phyloP scores from a whole-genome alignment of 768 basidiomycete species.

The Boletus pseudopeckii region DNA sequence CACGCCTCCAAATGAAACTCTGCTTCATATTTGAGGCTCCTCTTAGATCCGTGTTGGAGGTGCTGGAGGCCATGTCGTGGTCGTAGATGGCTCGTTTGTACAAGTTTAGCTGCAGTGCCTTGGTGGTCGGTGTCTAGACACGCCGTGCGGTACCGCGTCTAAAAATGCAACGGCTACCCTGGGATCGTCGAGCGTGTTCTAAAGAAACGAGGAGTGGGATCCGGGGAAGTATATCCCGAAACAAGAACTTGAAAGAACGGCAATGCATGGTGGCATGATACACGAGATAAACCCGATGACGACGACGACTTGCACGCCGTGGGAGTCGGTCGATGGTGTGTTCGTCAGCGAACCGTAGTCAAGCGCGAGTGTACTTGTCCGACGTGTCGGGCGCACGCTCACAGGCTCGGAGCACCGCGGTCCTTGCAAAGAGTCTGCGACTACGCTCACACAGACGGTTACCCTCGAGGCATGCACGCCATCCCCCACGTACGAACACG shows the following conservation, averaged over 20 bases:
- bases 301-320: neutral
- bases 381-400: too few relatives aligned
- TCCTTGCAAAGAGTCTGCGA: too few relatives aligned
- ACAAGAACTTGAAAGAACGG: too few relatives aligned
- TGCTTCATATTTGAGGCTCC: conserved; percentile 15
- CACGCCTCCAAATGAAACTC: conserved; percentile 12
- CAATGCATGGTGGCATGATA: neutral
- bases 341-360: too few relatives aligned
- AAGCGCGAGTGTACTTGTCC: too few relatives aligned
- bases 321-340: too few relatives aligned
- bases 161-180: conserved; percentile 2
- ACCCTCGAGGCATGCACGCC: too few relatives aligned
- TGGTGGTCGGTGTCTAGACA: neutral
- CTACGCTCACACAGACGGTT: too few relatives aligned
- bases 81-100: too few relatives aligned
- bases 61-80: neutral
- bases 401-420: too few relatives aligned
- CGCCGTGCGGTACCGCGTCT: conserved; percentile 17
- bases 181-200: conserved; percentile 1
- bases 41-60: conserved; percentile 1
- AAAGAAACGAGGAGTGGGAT: neutral
- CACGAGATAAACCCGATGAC: neutral
- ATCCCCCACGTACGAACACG: too few relatives aligned
- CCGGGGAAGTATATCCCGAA: neutral
- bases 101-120: conserved; percentile 10